Evolutionary conservation across 2,329 filamentous ascomycete genomes (phyloP).

Genomic region (Beauveria caledonica): DNA sequence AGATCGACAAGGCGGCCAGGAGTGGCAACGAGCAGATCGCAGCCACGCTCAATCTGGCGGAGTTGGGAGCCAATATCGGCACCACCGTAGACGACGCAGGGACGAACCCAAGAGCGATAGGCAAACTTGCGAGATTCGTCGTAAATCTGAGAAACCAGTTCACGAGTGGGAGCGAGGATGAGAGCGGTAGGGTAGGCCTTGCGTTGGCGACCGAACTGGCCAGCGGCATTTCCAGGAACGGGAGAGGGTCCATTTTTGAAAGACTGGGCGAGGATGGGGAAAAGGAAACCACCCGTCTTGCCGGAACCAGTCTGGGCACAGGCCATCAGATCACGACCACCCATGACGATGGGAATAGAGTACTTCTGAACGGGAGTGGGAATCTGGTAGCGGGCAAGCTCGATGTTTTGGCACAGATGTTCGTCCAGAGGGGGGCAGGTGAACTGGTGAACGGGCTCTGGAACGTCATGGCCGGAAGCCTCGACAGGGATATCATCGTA

Average conservation of each 20-base stretch:
- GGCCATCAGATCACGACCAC: constrained; percentile 95
- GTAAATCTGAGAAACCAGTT: constrained; percentile 97
- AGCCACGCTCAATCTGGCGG: constrained; percentile 93
- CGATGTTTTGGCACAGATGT: constrained; percentile 88
- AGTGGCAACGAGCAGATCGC: constrained; percentile 93
- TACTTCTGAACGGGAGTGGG: constrained; percentile 99
- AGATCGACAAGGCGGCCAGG: constrained; percentile 95
- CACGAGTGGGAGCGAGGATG: constrained; percentile 93
- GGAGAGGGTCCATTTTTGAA: constrained; percentile 80
- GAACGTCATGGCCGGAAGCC: constrained; percentile 87
- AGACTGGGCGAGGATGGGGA: constrained; percentile 97
- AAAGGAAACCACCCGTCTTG: constrained; percentile 99
- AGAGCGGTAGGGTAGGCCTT: constrained; percentile 96
- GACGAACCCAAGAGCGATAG: constrained; percentile 97
- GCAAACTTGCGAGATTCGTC: constrained; percentile 97
- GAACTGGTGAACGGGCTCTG: constrained; percentile 84
- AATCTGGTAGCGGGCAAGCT: constrained; percentile 86
- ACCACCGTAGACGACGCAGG: constrained; percentile 97
- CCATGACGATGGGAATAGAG: constrained; percentile 98
- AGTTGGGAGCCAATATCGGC: constrained; percentile 98
- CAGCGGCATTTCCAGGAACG: constrained; percentile 53
- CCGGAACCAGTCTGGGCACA: constrained; percentile 99
- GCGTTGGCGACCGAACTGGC: constrained; percentile 83
- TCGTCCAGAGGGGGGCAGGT: constrained; percentile 92
- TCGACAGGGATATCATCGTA: constrained; percentile 99